Conservation (phyloP, 331 rosid species). For the Saraca asoca region DNA sequence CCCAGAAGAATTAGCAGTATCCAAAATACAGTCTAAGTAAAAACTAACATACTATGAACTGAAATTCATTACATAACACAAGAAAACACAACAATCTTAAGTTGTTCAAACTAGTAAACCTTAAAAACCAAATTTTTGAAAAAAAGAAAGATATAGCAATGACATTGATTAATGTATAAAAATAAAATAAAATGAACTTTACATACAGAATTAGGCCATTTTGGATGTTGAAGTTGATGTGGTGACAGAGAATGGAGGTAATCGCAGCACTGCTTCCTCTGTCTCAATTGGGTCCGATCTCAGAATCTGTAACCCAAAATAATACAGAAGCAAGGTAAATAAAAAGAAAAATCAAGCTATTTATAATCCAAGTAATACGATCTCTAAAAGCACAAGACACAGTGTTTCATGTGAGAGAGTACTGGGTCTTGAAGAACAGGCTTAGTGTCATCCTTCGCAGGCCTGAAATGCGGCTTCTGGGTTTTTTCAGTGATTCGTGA, state of each 20-base stretch:
- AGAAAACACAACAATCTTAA: slow-evolving; percentile 23
- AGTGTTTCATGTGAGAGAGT: background rate
- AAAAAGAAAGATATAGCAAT: background rate
- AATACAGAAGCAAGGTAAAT: background rate
- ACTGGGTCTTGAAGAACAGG: slow-evolving; percentile 94
- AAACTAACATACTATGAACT: slow-evolving; percentile 4
- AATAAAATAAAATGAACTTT: background rate
- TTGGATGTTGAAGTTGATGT: slow-evolving; percentile 34
- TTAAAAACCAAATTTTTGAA: no score
- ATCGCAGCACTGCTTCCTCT: slow-evolving; percentile 80
- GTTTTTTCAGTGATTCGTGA: slow-evolving; percentile 29
- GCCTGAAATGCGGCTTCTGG: slow-evolving; percentile 62
- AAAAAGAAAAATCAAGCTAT: slow-evolving; percentile 15
- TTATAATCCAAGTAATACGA: background rate
- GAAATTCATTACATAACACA: background rate
- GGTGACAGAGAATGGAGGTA: slow-evolving; percentile 60
- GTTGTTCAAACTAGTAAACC: no score
- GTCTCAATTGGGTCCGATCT: slow-evolving; percentile 91
- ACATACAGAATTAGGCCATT: slow-evolving; percentile 24
- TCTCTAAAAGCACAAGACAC: background rate
- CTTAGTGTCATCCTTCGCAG: slow-evolving; percentile 83
- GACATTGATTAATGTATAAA: background rate
- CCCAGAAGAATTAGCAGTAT: no score
- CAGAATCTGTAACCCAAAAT: slow-evolving; percentile 51
- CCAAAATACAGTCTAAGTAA: no score